phyloP scores from a whole-genome alignment of 2,329 filamentous ascomycete species.

The Penicillium sp. region DNA sequence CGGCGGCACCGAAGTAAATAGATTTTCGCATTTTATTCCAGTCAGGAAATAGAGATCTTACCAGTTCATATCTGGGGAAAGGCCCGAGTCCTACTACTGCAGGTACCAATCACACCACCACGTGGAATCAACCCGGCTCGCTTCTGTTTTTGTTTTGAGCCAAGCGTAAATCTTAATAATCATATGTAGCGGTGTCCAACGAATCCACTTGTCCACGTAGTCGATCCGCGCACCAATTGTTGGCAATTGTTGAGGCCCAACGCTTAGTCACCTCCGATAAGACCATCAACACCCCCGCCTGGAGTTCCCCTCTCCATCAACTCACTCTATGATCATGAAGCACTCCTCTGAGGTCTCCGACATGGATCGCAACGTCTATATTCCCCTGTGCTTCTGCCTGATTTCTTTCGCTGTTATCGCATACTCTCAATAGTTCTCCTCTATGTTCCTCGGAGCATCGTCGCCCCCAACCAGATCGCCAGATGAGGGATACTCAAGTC shows the following conservation, averaged over 20 bases:
- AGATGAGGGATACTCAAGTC: not conserved
- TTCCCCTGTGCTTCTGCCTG: conserved; percentile 35
- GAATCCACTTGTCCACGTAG: no score
- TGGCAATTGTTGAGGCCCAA: conserved; percentile 14
- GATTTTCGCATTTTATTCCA: no score
- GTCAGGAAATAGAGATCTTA: no score
- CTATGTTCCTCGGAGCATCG: conserved; percentile 4
- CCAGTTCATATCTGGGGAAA: not conserved
- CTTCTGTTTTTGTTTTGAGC: no score
- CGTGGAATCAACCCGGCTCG: not conserved
- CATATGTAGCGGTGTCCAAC: no score
- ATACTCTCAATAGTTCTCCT: conserved; percentile 27
- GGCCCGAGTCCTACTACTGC: conserved; percentile 1
- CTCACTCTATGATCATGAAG: conserved; percentile 9
- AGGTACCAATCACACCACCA: conserved; percentile 1
- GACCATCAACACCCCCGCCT: not conserved
- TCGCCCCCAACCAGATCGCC: not conserved
- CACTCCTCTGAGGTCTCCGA: conserved; percentile 15
- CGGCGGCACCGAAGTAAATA: no score
- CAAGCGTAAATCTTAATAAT: no score
- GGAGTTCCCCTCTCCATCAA: not conserved
- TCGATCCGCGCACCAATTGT: no score
- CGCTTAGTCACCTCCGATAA: conserved; percentile 6
- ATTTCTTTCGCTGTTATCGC: conserved; percentile 36
- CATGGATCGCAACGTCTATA: conserved; percentile 34